phyloP scores from a whole-genome alignment of 2,329 filamentous ascomycete genomes.

The Didymella keratinophila region DNA sequence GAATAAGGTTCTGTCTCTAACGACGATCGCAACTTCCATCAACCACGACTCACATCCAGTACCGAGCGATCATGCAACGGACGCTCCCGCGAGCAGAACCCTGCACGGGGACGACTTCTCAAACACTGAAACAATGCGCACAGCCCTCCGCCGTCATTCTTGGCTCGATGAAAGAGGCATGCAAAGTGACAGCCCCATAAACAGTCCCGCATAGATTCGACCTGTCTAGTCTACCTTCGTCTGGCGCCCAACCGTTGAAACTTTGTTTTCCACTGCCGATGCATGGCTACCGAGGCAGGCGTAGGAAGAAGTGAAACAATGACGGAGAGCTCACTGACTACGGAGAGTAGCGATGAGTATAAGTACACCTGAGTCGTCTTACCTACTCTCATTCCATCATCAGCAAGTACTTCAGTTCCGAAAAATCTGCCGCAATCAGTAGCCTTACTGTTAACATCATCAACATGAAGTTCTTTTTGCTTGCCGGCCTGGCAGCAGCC shows the following conservation, averaged over 20 bases:
- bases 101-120: neutral
- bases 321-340: neutral
- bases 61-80: conserved; percentile 1
- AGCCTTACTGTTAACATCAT: neutral
- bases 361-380: neutral
- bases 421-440: neutral
- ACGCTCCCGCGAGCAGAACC: conserved; percentile 2
- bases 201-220: neutral
- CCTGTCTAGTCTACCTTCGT: neutral
- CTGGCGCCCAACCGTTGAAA: neutral
- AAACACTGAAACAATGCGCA: conserved; percentile 3
- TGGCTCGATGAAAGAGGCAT: neutral
- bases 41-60: neutral
- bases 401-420: neutral
- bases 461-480: conserved; percentile 35
- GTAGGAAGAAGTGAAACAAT: neutral
- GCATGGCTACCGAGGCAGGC: neutral
- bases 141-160: conserved; percentile 1
- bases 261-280: neutral
- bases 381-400: too few species aligned
- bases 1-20: neutral
- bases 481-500: conserved; percentile 23
- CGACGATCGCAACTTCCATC: conserved; percentile 3
- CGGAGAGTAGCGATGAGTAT: neutral
- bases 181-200: neutral